Base-by-base conservation (phyloP, 305 asterid genomes). In the Ilex paraguariensis region DNA sequence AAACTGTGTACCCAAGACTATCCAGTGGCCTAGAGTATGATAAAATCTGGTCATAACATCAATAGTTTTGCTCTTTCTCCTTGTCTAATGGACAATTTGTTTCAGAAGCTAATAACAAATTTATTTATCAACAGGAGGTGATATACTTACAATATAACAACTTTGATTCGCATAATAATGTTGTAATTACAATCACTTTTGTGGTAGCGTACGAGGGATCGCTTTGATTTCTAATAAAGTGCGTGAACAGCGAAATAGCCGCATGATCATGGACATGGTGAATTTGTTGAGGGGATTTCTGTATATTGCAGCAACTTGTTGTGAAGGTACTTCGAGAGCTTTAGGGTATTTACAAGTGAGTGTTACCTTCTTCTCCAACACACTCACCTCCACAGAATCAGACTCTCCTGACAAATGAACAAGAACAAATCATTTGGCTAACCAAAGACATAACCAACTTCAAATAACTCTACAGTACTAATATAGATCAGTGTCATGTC, bases 341-440 rank as follows among this genome's bases (percentile, higher is more conserved):
- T 5, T 61, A 4, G 73, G 77, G 54, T 68, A 68, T 62, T 70
- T 66, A 70, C 81, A 81, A 13, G 87, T 86, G 55, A 88, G 76
- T 4, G 88, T 84, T 3, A 88, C 85, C 73, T 71, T 87, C 75
- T 87, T 90, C 72, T 87, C 90, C 71, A 79, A 7, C 61, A 90
- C 80, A 69, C 85, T 82, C 16, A 83, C 70, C 85, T 80, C 73
- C 79, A 87, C 82, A 1, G 94, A 81, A 58, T 87, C 82, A 44
- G 87, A 81, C 61, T 84, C 91, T 28, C 90, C 95, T 90, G 71
- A 51, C 33, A 66, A 56, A 4, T 2, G 46, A 60, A 60, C 6
- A 13, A 67, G 30, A 6, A 64, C n/a, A 14, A 13, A 6, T 7
- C n/a, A 0, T 7, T 5, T 17, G 28, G 2, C 7, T 1, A 17